Conservation (phyloP, 2,329 filamentous ascomycete species). For the Diaporthe ilicicola region DNA sequence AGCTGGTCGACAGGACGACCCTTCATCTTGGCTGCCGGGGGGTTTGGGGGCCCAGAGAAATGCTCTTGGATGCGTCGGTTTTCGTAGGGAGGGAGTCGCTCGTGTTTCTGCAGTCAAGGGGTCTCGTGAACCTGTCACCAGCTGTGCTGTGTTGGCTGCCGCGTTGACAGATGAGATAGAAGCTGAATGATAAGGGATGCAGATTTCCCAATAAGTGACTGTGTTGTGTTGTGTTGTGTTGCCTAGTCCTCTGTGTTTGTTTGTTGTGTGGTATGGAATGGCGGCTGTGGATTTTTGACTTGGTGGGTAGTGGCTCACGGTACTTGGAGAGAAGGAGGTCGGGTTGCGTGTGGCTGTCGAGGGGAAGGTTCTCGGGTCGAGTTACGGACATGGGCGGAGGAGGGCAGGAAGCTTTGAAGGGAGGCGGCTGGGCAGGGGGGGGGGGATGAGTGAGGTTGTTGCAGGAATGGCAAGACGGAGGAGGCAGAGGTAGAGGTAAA, state of each 20-base stretch:
- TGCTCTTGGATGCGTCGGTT: background rate
- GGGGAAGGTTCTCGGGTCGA: background rate
- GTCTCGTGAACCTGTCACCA: background rate
- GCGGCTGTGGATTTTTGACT: background rate
- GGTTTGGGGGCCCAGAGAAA: background rate
- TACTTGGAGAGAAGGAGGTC: background rate
- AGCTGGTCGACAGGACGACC: conserved; percentile 75
- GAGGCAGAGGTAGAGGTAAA: background rate
- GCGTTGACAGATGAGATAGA: background rate
- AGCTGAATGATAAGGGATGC: conserved; percentile 3
- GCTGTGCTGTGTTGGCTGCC: background rate
- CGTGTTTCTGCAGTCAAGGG: background rate
- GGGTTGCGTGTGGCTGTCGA: background rate
- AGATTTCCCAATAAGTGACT: background rate
- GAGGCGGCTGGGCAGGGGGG: conserved; percentile 8
- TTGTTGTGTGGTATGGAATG: background rate
- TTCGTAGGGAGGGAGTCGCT: background rate
- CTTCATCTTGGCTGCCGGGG: conserved; percentile 66
- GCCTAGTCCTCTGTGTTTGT: background rate
- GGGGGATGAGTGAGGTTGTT: background rate
- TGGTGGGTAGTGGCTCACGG: background rate
- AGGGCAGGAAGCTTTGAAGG: background rate
- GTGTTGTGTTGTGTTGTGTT: conserved; percentile 2
- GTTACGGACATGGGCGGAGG: background rate
- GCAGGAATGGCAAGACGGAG: background rate